Percentiles rank a stretch among this genome's conserved stretches.
These are phyloP conservation scores for Syzygium aqueum DNA, from an alignment of 345 rosid species.

Conservation along the genomic window DNA sequence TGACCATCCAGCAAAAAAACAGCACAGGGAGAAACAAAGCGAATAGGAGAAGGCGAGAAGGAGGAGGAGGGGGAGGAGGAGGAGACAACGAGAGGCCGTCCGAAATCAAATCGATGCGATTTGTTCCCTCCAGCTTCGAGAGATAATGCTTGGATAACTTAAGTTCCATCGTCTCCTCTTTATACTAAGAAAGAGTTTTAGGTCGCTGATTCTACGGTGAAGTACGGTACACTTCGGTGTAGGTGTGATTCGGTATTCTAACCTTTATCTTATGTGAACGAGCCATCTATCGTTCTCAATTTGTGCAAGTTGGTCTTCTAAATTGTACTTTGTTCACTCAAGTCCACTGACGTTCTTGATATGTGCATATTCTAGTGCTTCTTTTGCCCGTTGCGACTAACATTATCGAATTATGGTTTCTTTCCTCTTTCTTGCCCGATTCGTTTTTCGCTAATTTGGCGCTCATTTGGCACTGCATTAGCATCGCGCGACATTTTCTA, in stretches of 20 bases:
- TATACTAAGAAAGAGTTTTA: neutral
- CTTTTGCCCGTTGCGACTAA: neutral
- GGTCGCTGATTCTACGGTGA: neutral
- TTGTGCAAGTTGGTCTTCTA: neutral
- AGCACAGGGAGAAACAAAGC: neutral
- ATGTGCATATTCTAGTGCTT: neutral
- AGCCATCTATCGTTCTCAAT: too few relatives aligned
- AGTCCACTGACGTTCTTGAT: neutral
- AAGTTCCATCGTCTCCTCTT: neutral
- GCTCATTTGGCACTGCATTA: neutral
- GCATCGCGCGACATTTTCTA: neutral
- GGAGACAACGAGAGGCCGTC: neutral
- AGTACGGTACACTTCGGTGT: neutral
- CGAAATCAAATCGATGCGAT: neutral
- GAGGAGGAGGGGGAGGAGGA: neutral
- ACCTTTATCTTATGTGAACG: too few relatives aligned
- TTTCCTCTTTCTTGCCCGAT: neutral
- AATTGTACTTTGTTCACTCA: neutral
- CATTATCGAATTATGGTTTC: neutral
- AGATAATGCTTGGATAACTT: neutral
- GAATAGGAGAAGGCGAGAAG: neutral
- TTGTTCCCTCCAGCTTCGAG: neutral
- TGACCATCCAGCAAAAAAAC: neutral
- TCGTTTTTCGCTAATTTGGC: neutral
- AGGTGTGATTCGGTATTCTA: neutral